Percentiles rank a stretch among this genome's conserved stretches.
phyloP scores from a whole-genome alignment of 1,139 yeast species.

The Protomyces arabidopsidicola region DNA sequence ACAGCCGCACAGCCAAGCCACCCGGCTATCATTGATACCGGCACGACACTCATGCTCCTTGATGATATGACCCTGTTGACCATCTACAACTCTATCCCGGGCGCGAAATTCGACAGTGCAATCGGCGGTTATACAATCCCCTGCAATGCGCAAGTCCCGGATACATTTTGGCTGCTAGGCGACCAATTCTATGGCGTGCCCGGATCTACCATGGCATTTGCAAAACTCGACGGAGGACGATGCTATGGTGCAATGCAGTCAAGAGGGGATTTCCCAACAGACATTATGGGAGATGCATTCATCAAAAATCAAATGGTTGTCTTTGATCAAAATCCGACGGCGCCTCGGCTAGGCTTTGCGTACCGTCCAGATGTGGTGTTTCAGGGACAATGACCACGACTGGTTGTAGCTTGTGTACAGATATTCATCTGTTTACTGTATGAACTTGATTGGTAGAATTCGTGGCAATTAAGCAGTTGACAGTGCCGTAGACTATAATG shows the following conservation, averaged over 20 bases:
- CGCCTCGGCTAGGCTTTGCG: conserved; percentile 16
- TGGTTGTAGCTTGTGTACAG: conserved; percentile 38
- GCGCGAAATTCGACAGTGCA: conserved; percentile 11
- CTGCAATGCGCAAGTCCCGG: conserved; percentile 9
- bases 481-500: too few species aligned
- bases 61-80: conserved; percentile 13
- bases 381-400: conserved; percentile 37
- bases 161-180: conserved; percentile 18
- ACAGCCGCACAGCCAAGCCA: conserved; percentile 44
- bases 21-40: conserved; percentile 90
- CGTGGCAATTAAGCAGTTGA: too few species aligned
- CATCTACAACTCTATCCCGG: conserved; percentile 20
- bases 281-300: conserved; percentile 58
- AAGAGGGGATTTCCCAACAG: conserved; percentile 40
- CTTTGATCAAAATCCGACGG: conserved; percentile 44
- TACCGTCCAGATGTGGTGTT: conserved; percentile 18
- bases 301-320: conserved; percentile 63
- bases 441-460: background rate
- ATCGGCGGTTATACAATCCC: conserved; percentile 17
- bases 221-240: conserved; percentile 3
- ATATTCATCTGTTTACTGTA: conserved; percentile 49
- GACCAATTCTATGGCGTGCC: conserved; percentile 21
- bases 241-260: conserved; percentile 25
- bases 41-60: conserved; percentile 71
- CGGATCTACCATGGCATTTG: conserved; percentile 14